Evolutionary conservation across 331 rosid genomes (phyloP).

Genomic region (Acacia concinna): DNA sequence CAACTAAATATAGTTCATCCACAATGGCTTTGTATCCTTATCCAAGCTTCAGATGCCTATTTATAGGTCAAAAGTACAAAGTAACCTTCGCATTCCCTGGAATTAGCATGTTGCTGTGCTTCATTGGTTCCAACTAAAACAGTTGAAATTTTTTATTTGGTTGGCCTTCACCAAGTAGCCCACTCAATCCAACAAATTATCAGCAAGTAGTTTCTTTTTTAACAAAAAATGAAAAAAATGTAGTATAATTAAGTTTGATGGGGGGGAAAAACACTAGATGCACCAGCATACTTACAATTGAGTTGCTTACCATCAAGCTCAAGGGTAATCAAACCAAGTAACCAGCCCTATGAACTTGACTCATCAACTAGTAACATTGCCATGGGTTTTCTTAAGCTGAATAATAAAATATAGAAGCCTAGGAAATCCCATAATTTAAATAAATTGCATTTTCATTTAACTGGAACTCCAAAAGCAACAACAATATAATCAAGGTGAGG

Average conservation of each 20-base stretch:
- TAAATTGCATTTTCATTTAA: background rate
- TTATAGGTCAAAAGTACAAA: background rate
- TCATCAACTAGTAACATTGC: background rate
- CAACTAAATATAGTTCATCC: slow-evolving; percentile 14
- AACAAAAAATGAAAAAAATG: background rate
- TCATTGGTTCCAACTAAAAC: background rate
- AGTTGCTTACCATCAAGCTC: background rate
- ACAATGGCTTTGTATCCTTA: slow-evolving; percentile 5
- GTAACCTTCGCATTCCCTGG: background rate
- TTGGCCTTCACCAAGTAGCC: background rate
- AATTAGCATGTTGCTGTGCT: background rate
- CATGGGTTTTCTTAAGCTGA: background rate
- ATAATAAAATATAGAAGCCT: background rate
- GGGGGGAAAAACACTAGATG: background rate
- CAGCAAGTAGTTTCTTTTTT: background rate
- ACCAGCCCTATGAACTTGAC: background rate
- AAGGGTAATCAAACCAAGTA: background rate
- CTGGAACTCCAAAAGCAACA: slow-evolving; percentile 3
- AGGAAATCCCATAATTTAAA: background rate
- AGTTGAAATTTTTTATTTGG: background rate
- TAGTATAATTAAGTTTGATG: background rate
- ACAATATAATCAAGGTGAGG: background rate
- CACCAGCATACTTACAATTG: background rate
- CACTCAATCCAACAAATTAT: background rate
- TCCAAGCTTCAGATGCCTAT: background rate